phyloP scores from a whole-genome alignment of 2,329 filamentous ascomycete species.

The Thielaviopsis musarum region DNA sequence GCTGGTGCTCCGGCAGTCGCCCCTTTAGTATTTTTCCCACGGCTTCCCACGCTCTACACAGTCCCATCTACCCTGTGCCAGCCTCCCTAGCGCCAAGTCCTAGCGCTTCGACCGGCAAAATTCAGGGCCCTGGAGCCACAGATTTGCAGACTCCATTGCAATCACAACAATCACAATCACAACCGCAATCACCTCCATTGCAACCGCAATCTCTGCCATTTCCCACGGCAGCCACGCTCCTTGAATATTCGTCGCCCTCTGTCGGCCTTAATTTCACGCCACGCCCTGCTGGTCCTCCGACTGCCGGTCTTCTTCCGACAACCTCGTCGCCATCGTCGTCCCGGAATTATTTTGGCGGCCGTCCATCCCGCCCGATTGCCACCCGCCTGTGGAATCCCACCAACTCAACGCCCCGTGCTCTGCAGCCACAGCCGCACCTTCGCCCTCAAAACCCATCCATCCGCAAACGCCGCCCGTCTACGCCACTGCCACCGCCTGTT shows the following conservation, averaged over 20 bases:
- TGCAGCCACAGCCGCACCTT: constrained; percentile 14
- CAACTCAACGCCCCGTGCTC: constrained; percentile 37
- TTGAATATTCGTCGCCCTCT: neutral
- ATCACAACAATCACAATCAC: neutral
- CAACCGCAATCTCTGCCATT: neutral
- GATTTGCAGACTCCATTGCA: neutral
- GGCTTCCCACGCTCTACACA: constrained; percentile 26
- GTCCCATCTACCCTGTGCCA: neutral
- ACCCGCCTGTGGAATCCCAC: constrained; percentile 44
- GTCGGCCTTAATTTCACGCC: neutral
- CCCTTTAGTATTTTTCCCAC: constrained; percentile 27
- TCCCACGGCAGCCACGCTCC: neutral
- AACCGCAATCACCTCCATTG: neutral
- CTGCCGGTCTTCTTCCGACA: neutral
- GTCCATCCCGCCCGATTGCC: constrained; percentile 22
- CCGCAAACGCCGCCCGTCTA: constrained; percentile 32
- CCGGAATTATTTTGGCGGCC: constrained; percentile 14
- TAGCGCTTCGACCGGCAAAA: neutral
- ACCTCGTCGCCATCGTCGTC: constrained; percentile 1
- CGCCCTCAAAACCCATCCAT: constrained; percentile 4
- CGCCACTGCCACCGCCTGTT: constrained; percentile 34
- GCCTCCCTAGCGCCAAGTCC: constrained; percentile 11
- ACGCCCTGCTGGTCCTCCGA: constrained; percentile 7
- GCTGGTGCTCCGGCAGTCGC: constrained; percentile 30
- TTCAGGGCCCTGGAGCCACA: neutral